Conservation (phyloP, 129 eudicot genomes). For the Flaveria bidentis region DNA sequence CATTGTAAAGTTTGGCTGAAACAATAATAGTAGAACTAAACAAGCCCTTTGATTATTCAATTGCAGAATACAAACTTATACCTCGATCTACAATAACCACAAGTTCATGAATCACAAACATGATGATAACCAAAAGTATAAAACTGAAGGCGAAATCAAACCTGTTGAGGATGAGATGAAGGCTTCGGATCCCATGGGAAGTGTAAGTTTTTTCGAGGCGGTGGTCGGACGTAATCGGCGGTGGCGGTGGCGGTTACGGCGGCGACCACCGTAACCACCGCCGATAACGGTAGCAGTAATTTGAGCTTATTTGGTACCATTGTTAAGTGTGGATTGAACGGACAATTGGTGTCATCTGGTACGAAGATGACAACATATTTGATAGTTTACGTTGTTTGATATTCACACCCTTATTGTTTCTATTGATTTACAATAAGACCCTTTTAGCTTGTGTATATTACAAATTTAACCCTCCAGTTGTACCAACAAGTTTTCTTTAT, state of each 20-base stretch:
- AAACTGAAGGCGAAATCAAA: constrained; percentile 10
- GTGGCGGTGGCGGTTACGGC: constrained; percentile 22
- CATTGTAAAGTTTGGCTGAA: too few species aligned
- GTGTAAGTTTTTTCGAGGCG: constrained; percentile 57
- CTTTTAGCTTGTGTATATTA: too few species aligned
- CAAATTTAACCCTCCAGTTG: too few species aligned
- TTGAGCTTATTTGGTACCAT: constrained; percentile 43
- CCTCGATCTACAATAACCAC: constrained; percentile 14
- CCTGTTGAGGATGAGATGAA: constrained; percentile 76
- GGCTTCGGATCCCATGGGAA: constrained; percentile 55
- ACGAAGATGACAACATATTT: too few species aligned
- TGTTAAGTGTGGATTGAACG: too few species aligned
- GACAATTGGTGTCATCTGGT: too few species aligned
- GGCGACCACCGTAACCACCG: constrained; percentile 22
- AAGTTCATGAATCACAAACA: background rate
- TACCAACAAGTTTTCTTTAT: too few species aligned
- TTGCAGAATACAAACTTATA: background rate
- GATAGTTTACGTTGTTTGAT: too few species aligned
- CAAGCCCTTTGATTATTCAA: too few species aligned
- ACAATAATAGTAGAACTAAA: too few species aligned
- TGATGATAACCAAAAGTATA: background rate
- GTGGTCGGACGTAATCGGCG: constrained; percentile 67
- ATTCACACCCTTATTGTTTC: too few species aligned
- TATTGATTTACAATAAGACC: too few species aligned
- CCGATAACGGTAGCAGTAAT: constrained; percentile 22